phyloP scores from a whole-genome alignment of 164 flowering plant species.

The Chimonanthus salicifolius region DNA sequence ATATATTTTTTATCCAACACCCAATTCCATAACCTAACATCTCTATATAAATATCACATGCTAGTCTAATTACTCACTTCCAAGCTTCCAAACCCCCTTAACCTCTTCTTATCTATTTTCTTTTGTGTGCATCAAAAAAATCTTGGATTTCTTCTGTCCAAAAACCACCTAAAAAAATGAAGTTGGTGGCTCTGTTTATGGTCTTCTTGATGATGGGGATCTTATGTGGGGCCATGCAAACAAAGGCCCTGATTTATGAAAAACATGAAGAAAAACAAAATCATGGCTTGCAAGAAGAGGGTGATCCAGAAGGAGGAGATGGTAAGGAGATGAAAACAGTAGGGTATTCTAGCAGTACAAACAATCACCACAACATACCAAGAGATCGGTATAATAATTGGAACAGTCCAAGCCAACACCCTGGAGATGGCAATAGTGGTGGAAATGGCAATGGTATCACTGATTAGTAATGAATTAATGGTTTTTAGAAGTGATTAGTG shows the following conservation, averaged over 20 bases:
- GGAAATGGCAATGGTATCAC: not conserved
- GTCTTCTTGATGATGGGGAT: slow-evolving; percentile 15
- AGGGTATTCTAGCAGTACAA: not conserved
- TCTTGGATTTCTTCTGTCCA: not conserved
- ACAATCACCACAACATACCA: slow-evolving; percentile 10
- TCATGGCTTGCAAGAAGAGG: too few species aligned
- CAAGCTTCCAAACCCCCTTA: not conserved
- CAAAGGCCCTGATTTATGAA: slow-evolving; percentile 3
- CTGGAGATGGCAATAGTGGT: not conserved
- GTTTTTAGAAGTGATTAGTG: not conserved
- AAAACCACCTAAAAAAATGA: slow-evolving; percentile 7
- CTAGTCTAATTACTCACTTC: not conserved
- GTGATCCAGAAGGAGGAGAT: not conserved
- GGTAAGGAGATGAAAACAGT: not conserved
- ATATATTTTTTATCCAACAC: not conserved
- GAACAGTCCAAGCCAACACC: not conserved
- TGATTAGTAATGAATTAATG: not conserved
- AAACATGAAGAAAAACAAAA: not conserved
- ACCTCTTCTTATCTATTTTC: not conserved
- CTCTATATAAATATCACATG: not conserved
- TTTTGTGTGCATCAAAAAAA: not conserved
- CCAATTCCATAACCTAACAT: not conserved
- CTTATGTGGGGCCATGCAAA: slow-evolving; percentile 11
- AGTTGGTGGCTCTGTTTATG: slow-evolving; percentile 10
- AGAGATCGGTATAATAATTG: slow-evolving; percentile 8